phyloP scores from a whole-genome alignment of 495 filamentous ascomycete genomes.

The Aspergillus olivimuriae region DNA sequence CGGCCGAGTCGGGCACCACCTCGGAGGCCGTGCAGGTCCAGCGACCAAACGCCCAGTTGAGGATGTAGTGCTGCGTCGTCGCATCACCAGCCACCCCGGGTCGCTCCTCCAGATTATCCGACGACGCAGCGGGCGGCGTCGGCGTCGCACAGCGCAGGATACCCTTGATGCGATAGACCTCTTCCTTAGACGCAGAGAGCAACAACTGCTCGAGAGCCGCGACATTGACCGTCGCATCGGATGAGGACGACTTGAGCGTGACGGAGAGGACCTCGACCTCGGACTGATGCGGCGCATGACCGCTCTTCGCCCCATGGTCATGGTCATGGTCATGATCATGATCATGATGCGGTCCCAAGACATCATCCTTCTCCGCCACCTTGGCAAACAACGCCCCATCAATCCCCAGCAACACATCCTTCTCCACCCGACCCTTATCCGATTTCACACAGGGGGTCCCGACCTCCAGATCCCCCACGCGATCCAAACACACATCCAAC shows the following conservation, averaged over 20 bases:
- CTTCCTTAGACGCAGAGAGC: slow-evolving; percentile 70
- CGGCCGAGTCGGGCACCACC: slow-evolving; percentile 32
- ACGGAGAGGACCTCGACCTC: slow-evolving; percentile 90
- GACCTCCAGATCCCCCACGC: slow-evolving; percentile 79
- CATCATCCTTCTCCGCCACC: slow-evolving; percentile 32
- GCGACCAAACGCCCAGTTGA: slow-evolving; percentile 96
- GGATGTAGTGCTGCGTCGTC: slow-evolving; percentile 52
- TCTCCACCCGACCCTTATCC: slow-evolving; percentile 65
- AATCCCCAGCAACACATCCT: slow-evolving; percentile 76
- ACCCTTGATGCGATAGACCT: slow-evolving; percentile 93
- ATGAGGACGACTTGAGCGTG: slow-evolving; percentile 43
- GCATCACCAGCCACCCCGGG: neutral
- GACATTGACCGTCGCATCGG: slow-evolving; percentile 50
- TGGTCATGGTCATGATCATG: slow-evolving; percentile 20
- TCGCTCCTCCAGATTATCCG: slow-evolving; percentile 27
- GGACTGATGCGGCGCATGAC: slow-evolving; percentile 72
- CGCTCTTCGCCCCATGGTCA: too few species aligned
- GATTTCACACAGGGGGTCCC: slow-evolving; percentile 77
- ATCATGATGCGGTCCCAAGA: slow-evolving; percentile 15
- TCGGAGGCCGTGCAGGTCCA: slow-evolving; percentile 76
- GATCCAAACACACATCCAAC: slow-evolving; percentile 77
- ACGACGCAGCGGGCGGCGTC: slow-evolving; percentile 52
- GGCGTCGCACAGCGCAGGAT: slow-evolving; percentile 55
- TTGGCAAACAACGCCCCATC: slow-evolving; percentile 70
- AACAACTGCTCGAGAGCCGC: slow-evolving; percentile 61